Evolutionary conservation across 306 rosid genomes (phyloP), one percentile per base, ranked within the genome.

Genomic region (Citrullus colocynthis): DNA sequence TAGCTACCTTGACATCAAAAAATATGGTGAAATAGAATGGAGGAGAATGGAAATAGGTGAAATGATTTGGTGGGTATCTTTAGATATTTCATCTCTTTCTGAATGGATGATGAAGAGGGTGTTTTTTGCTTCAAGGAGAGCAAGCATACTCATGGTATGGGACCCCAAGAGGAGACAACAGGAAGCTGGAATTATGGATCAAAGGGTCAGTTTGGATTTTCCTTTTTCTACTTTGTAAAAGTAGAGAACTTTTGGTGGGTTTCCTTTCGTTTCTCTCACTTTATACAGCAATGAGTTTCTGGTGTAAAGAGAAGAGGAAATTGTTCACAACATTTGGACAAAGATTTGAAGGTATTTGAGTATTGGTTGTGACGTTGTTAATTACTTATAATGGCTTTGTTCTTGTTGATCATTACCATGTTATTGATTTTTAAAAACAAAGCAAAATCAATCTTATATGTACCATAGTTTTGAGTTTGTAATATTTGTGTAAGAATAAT

Each of bases 131-230:
- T 66, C 28, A 67, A 85, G 74, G 78, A 44, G 56, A 62, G 74
- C 54, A 52, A 81, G 88, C 90, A 83, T 77, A 87, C 84, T 42
- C 49, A 21, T 57, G 65, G 59, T 45, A 32, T 59, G 82, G 90
- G 86, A 62, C 90, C 90, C 79, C 74, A 32, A 10, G 28, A 78
- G 42, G 30, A 41, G 80, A 51, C 45, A 24, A 39, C 18, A 72
- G 36, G 9, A 67, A 32, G 72, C 74, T 41, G 56, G 21, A 49
- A 78, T 63, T 59, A 61, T 72, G 79, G 80, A 76, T 81, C 55
- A 42, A 78, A 58, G 75, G 55, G 74, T 20, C 74, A 10, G 28
- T 39, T 66, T 39, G 73, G 30, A 28, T 5, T 70, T 41, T 69
- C 44, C 16, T 55, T 55, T 55, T 12, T 67, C 20, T 67, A 67